Conservation (phyloP, 192 early-diverging fungal genomes). For the Pilobolus umbonatus region DNA sequence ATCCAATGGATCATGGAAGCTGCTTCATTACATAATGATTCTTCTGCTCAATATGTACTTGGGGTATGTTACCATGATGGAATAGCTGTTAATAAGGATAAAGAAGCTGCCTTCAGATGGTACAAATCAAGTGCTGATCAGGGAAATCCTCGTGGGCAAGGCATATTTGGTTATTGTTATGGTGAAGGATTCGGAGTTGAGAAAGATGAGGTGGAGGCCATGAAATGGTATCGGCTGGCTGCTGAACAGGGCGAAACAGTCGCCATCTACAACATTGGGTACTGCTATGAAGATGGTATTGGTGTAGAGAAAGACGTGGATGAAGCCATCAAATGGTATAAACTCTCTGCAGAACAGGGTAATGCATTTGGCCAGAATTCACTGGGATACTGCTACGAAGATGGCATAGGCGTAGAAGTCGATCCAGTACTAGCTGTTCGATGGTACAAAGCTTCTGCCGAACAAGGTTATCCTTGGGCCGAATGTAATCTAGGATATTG, state of each 20-base stretch:
- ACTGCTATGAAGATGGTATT: constrained; percentile 60
- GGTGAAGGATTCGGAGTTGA: constrained; percentile 77
- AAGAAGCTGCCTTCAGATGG: constrained; percentile 48
- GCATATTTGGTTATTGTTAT: constrained; percentile 79
- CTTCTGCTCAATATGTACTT: constrained; percentile 70
- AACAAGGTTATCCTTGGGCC: constrained; percentile 74
- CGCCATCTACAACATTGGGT: constrained; percentile 50
- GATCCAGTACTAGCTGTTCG: constrained; percentile 47
- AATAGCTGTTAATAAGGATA: constrained; percentile 46
- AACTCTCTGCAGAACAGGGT: constrained; percentile 47
- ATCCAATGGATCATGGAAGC: constrained; percentile 58
- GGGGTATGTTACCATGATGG: constrained; percentile 73
- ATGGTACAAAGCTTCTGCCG: constrained; percentile 62
- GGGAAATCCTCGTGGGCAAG: constrained; percentile 49
- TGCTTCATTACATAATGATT: constrained; percentile 59
- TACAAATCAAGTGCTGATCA: constrained; percentile 59
- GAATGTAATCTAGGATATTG: constrained; percentile 83
- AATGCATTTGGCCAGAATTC: constrained; percentile 54
- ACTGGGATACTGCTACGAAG: constrained; percentile 77
- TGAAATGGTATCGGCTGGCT: constrained; percentile 45
- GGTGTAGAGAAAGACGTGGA: constrained; percentile 45
- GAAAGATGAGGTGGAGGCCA: constrained; percentile 45
- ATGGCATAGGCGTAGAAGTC: constrained; percentile 60
- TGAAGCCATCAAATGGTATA: constrained; percentile 55
- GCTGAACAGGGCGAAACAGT: constrained; percentile 48